These are phyloP conservation scores for Phytophthora macrochlamydospora DNA, from an alignment of 352 stramenopile genomes.

Conservation along the genomic window DNA sequence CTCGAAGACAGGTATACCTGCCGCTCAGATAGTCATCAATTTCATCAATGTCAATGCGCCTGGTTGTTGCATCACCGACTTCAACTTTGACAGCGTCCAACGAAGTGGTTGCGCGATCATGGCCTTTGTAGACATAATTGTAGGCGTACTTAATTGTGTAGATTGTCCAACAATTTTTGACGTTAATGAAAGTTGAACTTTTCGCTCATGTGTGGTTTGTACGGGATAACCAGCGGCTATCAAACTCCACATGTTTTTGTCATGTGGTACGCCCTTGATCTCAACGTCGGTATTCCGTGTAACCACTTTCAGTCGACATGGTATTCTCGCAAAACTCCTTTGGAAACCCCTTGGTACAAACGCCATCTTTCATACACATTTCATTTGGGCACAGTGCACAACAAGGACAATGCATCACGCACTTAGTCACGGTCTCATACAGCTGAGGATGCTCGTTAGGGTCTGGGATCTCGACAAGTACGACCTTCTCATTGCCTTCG, in stretches of 20 bases:
- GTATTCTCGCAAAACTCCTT: not conserved
- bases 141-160: not conserved
- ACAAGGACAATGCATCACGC: slow-evolving; percentile 13
- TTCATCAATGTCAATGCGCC: not conserved
- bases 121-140: not conserved
- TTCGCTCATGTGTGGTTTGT: slow-evolving; percentile 12
- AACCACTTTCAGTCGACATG: not conserved
- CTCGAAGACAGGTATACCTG: not conserved
- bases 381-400: not conserved
- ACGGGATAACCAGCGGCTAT: not conserved
- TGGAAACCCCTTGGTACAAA: not conserved
- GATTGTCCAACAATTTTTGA: not conserved
- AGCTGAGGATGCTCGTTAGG: slow-evolving; percentile 3
- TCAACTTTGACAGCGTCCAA: not conserved
- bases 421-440: slow-evolving; percentile 6
- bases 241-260: not conserved
- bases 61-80: not conserved
- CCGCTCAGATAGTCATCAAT: not conserved
- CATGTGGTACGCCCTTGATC: not conserved
- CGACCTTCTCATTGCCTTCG: not conserved
- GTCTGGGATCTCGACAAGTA: not conserved
- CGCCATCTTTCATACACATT: not conserved
- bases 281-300: not conserved
- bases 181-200: slow-evolving; percentile 3
- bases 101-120: not conserved